Evolutionary conservation across 2,329 filamentous ascomycete genomes (phyloP).

Genomic region (Pseudogymnoascus verrucosus): DNA sequence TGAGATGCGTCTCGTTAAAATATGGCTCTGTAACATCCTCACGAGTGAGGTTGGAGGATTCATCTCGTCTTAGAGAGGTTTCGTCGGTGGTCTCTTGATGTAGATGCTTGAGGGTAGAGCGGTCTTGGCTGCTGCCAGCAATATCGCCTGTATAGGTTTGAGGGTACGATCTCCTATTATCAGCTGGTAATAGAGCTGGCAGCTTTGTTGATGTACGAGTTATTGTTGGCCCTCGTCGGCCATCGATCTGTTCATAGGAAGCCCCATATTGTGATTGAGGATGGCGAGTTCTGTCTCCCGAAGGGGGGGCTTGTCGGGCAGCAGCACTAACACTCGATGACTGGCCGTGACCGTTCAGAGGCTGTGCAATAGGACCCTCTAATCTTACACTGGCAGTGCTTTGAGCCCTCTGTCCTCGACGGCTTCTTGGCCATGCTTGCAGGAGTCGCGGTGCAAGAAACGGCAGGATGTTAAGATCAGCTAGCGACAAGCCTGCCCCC

Average conservation of each 20-base stretch:
- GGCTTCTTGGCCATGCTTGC: constrained; percentile 23
- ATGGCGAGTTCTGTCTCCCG: not conserved
- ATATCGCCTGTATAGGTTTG: not conserved
- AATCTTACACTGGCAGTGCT: not conserved
- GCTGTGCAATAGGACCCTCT: not conserved
- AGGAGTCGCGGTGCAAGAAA: constrained; percentile 28
- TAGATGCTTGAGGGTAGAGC: not conserved
- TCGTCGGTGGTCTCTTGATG: not conserved
- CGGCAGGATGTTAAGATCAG: constrained; percentile 25
- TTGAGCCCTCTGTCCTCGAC: not conserved
- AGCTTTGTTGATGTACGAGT: not conserved
- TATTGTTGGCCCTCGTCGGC: not conserved
- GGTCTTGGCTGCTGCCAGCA: not conserved
- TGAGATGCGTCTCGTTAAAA: not conserved
- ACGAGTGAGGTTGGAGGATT: not conserved
- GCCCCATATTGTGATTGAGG: not conserved
- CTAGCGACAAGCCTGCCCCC: constrained; percentile 22
- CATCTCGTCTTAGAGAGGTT: not conserved
- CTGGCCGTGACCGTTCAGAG: not conserved
- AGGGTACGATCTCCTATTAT: not conserved
- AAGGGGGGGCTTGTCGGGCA: not conserved
- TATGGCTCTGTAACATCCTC: not conserved
- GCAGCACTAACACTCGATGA: not conserved
- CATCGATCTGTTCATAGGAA: not conserved
- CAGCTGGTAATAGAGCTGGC: not conserved